Base-by-base conservation (phyloP, 257 asterid genomes). In the Oldenlandia corymbosa region DNA sequence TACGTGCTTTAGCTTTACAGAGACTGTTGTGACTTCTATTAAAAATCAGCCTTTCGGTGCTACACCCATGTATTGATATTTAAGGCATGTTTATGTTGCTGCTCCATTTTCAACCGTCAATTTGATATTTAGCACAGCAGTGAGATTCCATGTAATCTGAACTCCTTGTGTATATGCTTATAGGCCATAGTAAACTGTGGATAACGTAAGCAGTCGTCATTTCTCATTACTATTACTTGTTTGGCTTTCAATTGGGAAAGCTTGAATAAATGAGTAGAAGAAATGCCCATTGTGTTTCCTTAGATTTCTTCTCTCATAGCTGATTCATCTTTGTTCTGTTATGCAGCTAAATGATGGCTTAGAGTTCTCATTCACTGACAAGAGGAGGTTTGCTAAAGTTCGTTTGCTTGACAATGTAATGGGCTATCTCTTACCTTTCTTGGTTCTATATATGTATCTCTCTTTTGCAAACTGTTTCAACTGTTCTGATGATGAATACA, bases 361-460 rank as follows among this genome's bases (percentile, higher is more conserved):
- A 85, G 99, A 87, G 73, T 79, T 93, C 78, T 90, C 97, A 18
- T 89, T 93, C 72, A 93, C 96, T 68, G 99, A 93, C 84, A 93
- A 90, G 81, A 90, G 99, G 85, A 86, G 97, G 69, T 87, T 93
- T 76, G 99, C 97, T 28, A 85, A 73, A 88, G 97, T 93, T 70
- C 96, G 97, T 47, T 78, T 83, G 77, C 91, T 93, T 61, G 87
- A 87, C 57, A 79, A 87, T 81, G 99, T 93, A 90, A 60, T 56
- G 63, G 59, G 71, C 55, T 73, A 48, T 67, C 58, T 64, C 67
- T 72, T 37, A 48, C 58, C 53, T 60, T 41, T 30, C 56, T 24
- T 62, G 55, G 62, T 16, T 3, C 46, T 55, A 70, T 11, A 68
- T 46, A 55, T 30, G 59, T 58, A 69, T 10, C 47, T 67, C 56